These are phyloP conservation scores for Xylaria sp. DNA, from an alignment of 2,329 filamentous ascomycete species.

Conservation along the genomic window DNA sequence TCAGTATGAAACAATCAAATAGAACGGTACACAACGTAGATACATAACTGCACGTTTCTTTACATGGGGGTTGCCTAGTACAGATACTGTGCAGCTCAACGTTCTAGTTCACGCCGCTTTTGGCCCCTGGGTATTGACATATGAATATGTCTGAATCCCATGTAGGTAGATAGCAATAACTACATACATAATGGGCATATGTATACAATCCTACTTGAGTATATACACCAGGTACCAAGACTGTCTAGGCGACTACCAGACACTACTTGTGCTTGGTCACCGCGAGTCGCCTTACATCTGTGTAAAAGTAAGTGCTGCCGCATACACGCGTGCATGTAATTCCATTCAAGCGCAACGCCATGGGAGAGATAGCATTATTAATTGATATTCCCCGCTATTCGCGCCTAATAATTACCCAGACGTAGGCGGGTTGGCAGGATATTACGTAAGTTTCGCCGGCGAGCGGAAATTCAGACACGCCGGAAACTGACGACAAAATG, in stretches of 20 bases:
- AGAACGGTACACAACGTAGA: background rate
- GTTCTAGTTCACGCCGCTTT: background rate
- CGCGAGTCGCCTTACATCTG: background rate
- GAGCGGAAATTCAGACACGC: background rate
- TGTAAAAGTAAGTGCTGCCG: background rate
- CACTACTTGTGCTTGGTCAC: background rate
- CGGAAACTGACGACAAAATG: background rate
- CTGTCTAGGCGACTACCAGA: background rate
- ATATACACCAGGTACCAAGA: background rate
- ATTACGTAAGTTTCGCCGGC: background rate
- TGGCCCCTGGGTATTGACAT: background rate
- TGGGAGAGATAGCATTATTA: background rate
- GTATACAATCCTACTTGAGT: background rate
- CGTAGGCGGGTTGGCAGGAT: background rate
- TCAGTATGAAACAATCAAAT: background rate
- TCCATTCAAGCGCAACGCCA: background rate
- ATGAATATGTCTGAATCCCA: background rate
- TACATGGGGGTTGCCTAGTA: background rate
- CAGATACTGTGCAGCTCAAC: background rate
- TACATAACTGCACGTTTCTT: background rate
- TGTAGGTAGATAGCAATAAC: background rate
- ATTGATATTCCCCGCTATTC: slow-evolving; percentile 4
- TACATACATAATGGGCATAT: background rate
- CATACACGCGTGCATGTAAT: background rate
- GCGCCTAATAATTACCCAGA: slow-evolving; percentile 2